These are phyloP conservation scores for Dendrobium catenatum DNA, from an alignment of 106 monocot genomes.

Conservation along the genomic window DNA sequence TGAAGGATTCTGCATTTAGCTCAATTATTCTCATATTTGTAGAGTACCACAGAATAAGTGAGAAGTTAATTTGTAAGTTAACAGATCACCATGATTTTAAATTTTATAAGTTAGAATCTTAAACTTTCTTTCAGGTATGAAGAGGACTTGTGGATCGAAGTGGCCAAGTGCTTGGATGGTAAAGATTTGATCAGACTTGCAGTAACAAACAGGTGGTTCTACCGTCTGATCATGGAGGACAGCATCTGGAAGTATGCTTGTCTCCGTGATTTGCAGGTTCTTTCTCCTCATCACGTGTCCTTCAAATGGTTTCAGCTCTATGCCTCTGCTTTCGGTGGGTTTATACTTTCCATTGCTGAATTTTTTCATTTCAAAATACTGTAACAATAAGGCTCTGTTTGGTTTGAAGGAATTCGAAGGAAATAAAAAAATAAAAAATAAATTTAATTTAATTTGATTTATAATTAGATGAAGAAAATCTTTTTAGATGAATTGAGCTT, in stretches of 20 bases:
- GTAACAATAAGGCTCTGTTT: too few species aligned
- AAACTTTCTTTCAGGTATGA: conserved; percentile 45
- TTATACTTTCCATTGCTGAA: neutral
- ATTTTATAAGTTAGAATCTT: neutral
- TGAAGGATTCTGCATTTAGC: neutral
- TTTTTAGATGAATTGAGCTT: too few species aligned
- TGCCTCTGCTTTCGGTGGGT: conserved; percentile 47
- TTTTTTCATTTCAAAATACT: neutral
- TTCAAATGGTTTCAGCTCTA: conserved; percentile 68
- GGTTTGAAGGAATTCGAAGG: too few species aligned
- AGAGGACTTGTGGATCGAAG: conserved; percentile 84
- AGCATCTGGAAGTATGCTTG: conserved; percentile 78
- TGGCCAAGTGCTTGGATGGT: conserved; percentile 69
- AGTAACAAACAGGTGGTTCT: conserved; percentile 65
- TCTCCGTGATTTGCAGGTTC: conserved; percentile 70
- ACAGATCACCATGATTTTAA: too few species aligned
- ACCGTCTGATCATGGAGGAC: conserved; percentile 58
- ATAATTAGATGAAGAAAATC: too few species aligned
- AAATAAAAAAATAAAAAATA: too few species aligned
- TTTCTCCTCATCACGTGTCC: conserved; percentile 16
- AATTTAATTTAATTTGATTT: too few species aligned
- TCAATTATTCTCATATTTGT: neutral
- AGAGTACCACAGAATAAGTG: too few species aligned
- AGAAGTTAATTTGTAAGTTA: too few species aligned
- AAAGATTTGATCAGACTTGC: conserved; percentile 42